These are phyloP conservation scores for Gossypium davidsonii DNA, from an alignment of 441 rosid species.

Conservation along the genomic window DNA sequence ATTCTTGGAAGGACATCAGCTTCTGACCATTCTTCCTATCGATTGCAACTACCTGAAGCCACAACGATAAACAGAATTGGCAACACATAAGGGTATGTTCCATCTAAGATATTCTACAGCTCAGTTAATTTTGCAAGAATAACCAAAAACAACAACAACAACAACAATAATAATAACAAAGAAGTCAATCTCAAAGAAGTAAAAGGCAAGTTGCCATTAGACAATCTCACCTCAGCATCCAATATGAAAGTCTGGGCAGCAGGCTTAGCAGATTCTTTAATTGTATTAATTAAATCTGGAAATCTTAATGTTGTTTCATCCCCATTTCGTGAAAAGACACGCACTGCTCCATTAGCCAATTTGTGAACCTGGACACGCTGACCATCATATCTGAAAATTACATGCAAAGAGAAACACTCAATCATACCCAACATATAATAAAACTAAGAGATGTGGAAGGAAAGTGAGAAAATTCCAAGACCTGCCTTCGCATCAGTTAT, in stretches of 20 bases:
- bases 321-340: slow-evolving; percentile 76
- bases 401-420: slow-evolving; percentile 11
- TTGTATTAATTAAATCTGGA: slow-evolving; percentile 64
- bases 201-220: slow-evolving; percentile 12
- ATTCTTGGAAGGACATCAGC: slow-evolving; percentile 90
- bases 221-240: slow-evolving; percentile 74
- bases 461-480: background rate
- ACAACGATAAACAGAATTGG: slow-evolving; percentile 10
- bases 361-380: slow-evolving; percentile 90
- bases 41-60: slow-evolving; percentile 71
- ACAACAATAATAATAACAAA: background rate
- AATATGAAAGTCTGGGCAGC: slow-evolving; percentile 56
- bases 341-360: slow-evolving; percentile 51
- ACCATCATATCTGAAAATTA: slow-evolving; percentile 70
- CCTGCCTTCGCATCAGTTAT: background rate
- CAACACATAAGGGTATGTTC: background rate
- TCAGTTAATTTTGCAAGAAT: background rate
- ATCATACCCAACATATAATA: background rate
- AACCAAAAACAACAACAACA: background rate
- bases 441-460: background rate
- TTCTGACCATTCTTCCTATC: slow-evolving; percentile 67
- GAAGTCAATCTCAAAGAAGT: background rate
- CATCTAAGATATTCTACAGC: background rate
- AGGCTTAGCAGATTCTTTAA: slow-evolving; percentile 53
- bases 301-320: slow-evolving; percentile 76